Base-by-base conservation (phyloP, 805 yeast species). In the Kodamaea nitidulidarum region DNA sequence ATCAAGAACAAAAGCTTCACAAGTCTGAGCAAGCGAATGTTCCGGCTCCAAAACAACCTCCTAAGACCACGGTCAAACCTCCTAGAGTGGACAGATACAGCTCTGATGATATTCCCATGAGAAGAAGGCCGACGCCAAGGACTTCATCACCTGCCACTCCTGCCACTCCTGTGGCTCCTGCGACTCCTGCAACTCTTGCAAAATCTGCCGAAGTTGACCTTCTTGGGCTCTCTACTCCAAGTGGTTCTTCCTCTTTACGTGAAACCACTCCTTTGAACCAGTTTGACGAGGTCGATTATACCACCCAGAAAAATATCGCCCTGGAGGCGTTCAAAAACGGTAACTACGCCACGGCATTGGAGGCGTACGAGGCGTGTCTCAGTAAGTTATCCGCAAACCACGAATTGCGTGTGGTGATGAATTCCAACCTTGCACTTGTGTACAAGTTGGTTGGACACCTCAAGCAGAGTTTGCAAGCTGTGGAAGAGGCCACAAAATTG, bases 261-360 rank as follows among this genome's bases (percentile, higher is more conserved):
- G 44, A 36, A 15, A 45, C 55, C 1, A 39, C 52, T 1, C 58
- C 63, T 1, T 48, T 69, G 35, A 61, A 69, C 47, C 64, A 66
- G 29, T 63, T 70, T 49, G 60, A 61, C 25, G 65, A 63, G 47
- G 62, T 63, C 28, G 62, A 65, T 63, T 49, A 80, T 65, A 65
- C 67, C 6, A 73, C 71, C 16, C 65, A 70, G 20, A 77, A 79
- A 43, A 61, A 59, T 6, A 70, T 70, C 17, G 98, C 88, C 4
- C 64, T 77, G 5, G 71, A 70, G 12, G 71, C 79, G 1, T 93
- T 80, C 65, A 76, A 77, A 40, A 73, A 78, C n/a, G 99, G 99
- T 14, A 91, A 93, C 56, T 93, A 83, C 56, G 58, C 78, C 3
- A 54, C 65, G 4, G 90, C 98, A 0, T 65, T 77, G 10, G 71